Evolutionary conservation across 164 flowering plant genomes (phyloP), one percentile per base, ranked within the genome.

Genomic region (Sextonia rubra): DNA sequence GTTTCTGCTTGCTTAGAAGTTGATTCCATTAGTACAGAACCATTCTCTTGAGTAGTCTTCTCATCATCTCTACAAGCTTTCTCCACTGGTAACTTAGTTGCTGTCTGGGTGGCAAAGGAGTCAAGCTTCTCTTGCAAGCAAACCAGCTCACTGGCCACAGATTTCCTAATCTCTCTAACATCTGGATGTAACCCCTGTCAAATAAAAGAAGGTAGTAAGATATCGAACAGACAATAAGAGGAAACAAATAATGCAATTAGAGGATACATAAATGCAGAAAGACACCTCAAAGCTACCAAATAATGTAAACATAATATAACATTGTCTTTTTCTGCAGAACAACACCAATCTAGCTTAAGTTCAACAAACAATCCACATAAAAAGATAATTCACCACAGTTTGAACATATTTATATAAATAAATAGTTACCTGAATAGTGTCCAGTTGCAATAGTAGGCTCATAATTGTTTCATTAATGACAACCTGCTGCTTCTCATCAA

Each of bases 121-220:
- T 93, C 98, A 15, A 90, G 87, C 68, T 79, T 83, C 80, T 90
- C 94, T 67, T 90, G 94, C 74, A 93, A 60, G 29, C 64, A 29
- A n/a, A 84, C 80, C 17, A 91, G 92, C 74, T 93, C 95, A 78
- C 73, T 89, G 15, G 89, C 93, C 70, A 88, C 87, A 1, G 89
- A 80, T 85, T 89, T 91, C 60, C 95, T 86, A 6, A 80, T 30
- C 0, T 90, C 90, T 68, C 97, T 84, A 0, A 89, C 49, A 67
- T 72, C 79, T 24, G 89, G 80, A 48, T 83, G 89, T 78, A 90
- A 71, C 3, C 91, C 91, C 98, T 90, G 82, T 3, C 47, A 68
- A 48, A 29, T 12, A 22, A 24, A 24, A n/a, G 37, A 68, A 47
- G 47, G 47, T n/a, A 24, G 22, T 27, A 32, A 23, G 26, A 52